Evolutionary conservation across 805 yeast genomes (phyloP), one percentile per base, ranked within the genome.

Genomic region (Yarrowia sp.): DNA sequence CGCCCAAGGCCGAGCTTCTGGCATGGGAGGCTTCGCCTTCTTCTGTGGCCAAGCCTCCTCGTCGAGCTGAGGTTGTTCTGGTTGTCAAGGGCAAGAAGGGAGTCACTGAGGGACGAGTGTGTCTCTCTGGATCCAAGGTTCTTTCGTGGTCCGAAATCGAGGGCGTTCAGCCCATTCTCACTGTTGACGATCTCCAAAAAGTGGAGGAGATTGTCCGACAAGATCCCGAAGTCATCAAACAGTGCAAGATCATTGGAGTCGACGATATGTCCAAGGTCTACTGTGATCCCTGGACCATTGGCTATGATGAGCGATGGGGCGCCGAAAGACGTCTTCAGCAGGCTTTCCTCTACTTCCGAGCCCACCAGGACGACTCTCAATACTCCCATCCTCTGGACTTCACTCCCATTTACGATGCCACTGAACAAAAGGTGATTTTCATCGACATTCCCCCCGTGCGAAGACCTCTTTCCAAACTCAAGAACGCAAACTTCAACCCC

Each of bases 381-480:
- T 85, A 85, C 75, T 76, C 58, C 14, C 58, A 51, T 74, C 92
- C 95, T 30, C 81, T 88, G 71, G 93, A 89, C 75, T 88, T 89
- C 79, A 84, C 92, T 70, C 95, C 95, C 67, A 87, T 88, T 72
- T 86, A 88, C 67, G 95, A 88, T 76, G 85, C 88, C 77, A 87
- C 86, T 75, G 83, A 81, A 65, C 79, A 79, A 64, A 85, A 88
- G 74, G 90, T 88, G 66, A 83, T 89, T 69, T 87, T 75, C 74
- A 87, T 89, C 70, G 95, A 89, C 76, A 84, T 88, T 71, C 93
- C 93, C 65, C 80, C 83, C 70, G 81, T 87, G 70, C 85, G 95
- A 79, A 83, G 91, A 76, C 86, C 87, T 71, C 81, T 88, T 16
- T 83, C 89, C 58, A 85, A 83, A 74, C 83, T 80, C 74, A 83